Percentiles rank a stretch among this genome's conserved stretches.
phyloP scores from a whole-genome alignment of 345 rosid species.

The Salix caprea region DNA sequence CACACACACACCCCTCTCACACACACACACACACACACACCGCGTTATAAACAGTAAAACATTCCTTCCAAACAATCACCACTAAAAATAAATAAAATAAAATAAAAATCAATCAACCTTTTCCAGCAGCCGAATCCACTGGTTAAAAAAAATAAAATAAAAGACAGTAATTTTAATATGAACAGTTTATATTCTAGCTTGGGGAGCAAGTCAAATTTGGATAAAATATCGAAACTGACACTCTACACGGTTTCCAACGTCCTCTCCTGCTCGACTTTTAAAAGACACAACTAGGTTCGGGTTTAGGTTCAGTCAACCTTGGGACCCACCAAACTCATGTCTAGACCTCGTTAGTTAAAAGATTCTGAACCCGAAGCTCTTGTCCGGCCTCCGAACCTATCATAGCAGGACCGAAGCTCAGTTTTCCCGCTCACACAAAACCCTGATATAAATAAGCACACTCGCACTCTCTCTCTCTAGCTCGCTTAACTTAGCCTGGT shows the following conservation, averaged over 20 bases:
- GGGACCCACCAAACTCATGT: constrained; percentile 24
- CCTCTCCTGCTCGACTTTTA: constrained; percentile 9
- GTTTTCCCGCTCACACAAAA: constrained; percentile 38
- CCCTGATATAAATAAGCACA: neutral
- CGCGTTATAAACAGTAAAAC: no score
- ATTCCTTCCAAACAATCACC: no score
- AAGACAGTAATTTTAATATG: neutral
- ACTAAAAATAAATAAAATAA: no score
- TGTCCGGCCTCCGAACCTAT: constrained; percentile 26
- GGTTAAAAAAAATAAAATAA: neutral
- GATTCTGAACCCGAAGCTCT: constrained; percentile 31
- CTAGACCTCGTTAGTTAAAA: constrained; percentile 5
- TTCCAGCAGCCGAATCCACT: neutral
- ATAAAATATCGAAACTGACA: constrained; percentile 30
- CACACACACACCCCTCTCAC: no score
- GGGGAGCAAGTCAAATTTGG: constrained; percentile 38
- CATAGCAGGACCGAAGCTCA: constrained; percentile 2
- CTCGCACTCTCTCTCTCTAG: constrained; percentile 3
- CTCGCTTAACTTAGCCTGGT: constrained; percentile 20
- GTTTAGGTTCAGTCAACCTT: constrained; percentile 31
- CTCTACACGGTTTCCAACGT: constrained; percentile 27
- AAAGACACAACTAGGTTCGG: constrained; percentile 7
- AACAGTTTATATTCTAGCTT: constrained; percentile 26
- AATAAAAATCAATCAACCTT: no score
- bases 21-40: no score